These are phyloP conservation scores for Didymella segeticola DNA, from an alignment of 2,329 filamentous ascomycete species.

Conservation along the genomic window DNA sequence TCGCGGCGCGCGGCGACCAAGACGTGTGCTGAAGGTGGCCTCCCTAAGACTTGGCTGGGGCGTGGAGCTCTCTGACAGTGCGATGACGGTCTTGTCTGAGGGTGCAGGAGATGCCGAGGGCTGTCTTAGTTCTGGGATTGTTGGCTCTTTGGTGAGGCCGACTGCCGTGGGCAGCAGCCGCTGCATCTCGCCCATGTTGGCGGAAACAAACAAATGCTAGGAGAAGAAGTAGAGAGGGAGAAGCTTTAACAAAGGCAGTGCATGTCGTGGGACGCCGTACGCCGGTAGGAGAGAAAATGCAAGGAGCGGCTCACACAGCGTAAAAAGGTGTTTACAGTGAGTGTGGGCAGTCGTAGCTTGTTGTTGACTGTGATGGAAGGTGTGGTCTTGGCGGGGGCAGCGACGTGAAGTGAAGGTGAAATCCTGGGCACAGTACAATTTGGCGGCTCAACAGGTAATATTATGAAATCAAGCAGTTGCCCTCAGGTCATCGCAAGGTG, in stretches of 20 bases:
- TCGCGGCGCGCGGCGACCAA: constrained; percentile 29
- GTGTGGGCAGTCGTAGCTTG: neutral
- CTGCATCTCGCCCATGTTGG: constrained; percentile 8
- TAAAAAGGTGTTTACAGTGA: neutral
- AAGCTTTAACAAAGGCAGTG: constrained; percentile 4
- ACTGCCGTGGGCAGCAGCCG: constrained; percentile 2
- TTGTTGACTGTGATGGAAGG: neutral
- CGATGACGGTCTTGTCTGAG: constrained; percentile 19
- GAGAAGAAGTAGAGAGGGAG: constrained; percentile 1
- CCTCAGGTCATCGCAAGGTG: neutral
- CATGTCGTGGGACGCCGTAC: constrained; percentile 12
- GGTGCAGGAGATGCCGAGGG: constrained; percentile 2
- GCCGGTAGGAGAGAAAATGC: neutral
- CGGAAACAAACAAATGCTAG: neutral
- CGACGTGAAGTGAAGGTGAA: constrained; percentile 21
- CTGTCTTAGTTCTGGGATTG: neutral
- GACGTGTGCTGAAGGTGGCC: constrained; percentile 42
- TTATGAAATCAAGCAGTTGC: neutral
- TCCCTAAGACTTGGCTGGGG: constrained; percentile 13
- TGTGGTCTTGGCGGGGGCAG: constrained; percentile 3
- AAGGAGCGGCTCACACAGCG: neutral
- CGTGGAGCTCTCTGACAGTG: constrained; percentile 2
- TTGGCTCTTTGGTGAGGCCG: neutral
- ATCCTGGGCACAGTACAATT: neutral
- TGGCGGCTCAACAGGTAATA: neutral